Percentiles rank a stretch among this genome's conserved stretches.
These are phyloP conservation scores for Saccharomycopsis babjevae DNA, from an alignment of 805 yeast species.

Conservation along the genomic window DNA sequence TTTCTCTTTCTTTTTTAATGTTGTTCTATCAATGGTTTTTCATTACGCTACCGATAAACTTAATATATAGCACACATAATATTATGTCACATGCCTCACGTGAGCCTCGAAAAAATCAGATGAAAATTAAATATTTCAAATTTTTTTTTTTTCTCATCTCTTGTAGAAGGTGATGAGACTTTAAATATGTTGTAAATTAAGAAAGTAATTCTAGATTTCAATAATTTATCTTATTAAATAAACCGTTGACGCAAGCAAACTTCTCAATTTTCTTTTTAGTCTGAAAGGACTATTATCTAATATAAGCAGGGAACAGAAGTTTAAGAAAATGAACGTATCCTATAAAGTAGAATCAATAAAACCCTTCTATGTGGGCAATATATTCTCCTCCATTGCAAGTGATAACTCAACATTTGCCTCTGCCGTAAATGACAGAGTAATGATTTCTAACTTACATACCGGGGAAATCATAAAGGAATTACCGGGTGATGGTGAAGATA, in stretches of 20 bases:
- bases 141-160: not conserved
- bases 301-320: not conserved
- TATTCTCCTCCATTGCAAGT: constrained; percentile 56
- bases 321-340: constrained; percentile 1
- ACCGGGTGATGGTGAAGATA: constrained; percentile 71
- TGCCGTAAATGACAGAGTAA: constrained; percentile 66
- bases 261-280: too few species aligned
- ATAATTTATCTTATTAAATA: not conserved
- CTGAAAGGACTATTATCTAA: not conserved
- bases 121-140: not conserved
- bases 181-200: not conserved
- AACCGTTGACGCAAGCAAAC: too few species aligned
- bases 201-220: not conserved
- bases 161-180: not conserved
- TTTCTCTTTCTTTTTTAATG: not conserved
- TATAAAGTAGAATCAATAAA: constrained; percentile 34
- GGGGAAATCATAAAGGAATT: constrained; percentile 49
- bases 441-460: constrained; percentile 52
- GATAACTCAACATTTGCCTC: constrained; percentile 65
- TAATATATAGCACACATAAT: too few species aligned
- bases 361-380: constrained; percentile 84
- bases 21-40: not conserved
- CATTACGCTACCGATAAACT: too few species aligned
- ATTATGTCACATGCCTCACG: not conserved
- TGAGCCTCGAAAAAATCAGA: not conserved